Evolutionary conservation across 2,329 filamentous ascomycete genomes (phyloP).

Genomic region (Sclerotinia sclerotiorum): DNA sequence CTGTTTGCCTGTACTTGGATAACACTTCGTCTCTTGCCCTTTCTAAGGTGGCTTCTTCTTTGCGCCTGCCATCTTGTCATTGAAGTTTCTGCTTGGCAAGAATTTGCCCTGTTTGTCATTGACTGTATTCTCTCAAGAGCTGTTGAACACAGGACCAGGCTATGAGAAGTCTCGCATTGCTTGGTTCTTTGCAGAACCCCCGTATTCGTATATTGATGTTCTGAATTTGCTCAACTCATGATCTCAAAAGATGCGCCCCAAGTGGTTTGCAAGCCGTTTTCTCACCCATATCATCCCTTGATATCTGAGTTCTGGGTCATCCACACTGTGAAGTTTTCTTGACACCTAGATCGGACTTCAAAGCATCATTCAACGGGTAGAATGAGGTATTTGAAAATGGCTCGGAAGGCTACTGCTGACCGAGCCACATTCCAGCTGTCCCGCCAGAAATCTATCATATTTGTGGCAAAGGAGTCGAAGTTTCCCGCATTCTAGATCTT

Average conservation of each 20-base stretch:
- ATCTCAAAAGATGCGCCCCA: not conserved
- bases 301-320: not conserved
- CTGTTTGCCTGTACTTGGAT: not conserved
- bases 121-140: not conserved
- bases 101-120: not conserved
- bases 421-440: conserved; percentile 12
- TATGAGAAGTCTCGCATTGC: not conserved
- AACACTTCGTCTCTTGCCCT: not conserved
- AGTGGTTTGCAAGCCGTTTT: not conserved
- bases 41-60: not conserved
- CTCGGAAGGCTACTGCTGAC: not conserved
- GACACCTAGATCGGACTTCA: not conserved
- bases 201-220: not conserved
- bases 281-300: not conserved
- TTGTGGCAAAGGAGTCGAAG: not conserved
- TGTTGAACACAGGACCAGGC: not conserved
- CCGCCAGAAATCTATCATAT: not conserved
- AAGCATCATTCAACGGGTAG: not conserved
- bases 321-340: not conserved
- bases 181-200: not conserved
- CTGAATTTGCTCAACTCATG: not conserved
- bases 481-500: not conserved
- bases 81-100: not conserved
- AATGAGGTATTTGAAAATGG: not conserved
- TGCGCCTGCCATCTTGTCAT: not conserved